Percentiles rank a stretch among this genome's conserved stretches.
Conservation (phyloP, 257 asterid genomes). For the Solanum chiquidenum region DNA sequence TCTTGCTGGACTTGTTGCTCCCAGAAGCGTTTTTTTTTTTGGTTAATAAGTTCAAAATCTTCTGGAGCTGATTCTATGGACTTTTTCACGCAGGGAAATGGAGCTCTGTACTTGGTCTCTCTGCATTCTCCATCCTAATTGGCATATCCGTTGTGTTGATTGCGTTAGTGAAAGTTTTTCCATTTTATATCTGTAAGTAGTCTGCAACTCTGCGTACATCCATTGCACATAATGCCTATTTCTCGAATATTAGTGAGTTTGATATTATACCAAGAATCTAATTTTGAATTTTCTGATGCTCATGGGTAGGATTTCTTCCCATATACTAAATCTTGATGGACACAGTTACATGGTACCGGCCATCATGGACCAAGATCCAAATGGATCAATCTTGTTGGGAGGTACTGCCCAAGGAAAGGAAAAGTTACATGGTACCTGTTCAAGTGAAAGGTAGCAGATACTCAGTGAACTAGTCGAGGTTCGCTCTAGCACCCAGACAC, state of each 20-base stretch:
- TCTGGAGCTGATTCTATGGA: not conserved
- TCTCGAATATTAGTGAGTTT: not conserved
- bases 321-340: not conserved
- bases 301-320: not conserved
- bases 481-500: not conserved
- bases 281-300: not conserved
- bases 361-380: no score
- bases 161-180: constrained; percentile 28
- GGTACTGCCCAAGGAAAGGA: no score
- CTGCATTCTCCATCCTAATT: constrained; percentile 60
- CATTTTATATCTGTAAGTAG: not conserved
- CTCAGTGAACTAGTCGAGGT: not conserved
- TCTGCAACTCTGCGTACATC: not conserved
- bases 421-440: not conserved
- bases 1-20: not conserved
- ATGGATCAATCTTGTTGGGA: no score
- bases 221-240: not conserved
- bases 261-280: not conserved
- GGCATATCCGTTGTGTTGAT: constrained; percentile 78
- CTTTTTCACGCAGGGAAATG: constrained; percentile 57
- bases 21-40: not conserved
- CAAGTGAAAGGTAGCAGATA: not conserved
- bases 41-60: not conserved
- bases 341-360: not conserved
- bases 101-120: constrained; percentile 84